Evolutionary conservation across 1,284 basidiomycete genomes (phyloP), one percentile per base, ranked within the genome.

Genomic region (Chalciporus piperatoides): DNA sequence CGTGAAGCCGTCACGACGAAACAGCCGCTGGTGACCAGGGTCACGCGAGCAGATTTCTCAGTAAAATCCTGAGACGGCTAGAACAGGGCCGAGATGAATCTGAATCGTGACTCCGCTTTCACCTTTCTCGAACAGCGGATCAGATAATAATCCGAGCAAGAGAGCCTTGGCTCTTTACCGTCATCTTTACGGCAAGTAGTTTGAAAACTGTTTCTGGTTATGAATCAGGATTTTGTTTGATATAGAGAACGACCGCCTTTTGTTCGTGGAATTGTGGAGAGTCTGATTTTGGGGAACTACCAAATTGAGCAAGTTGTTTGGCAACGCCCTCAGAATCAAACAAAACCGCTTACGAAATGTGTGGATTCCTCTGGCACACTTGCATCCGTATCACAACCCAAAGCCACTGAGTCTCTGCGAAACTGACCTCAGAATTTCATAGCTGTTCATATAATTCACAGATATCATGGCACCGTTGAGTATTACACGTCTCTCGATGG

Each of bases 401-500:
- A 23, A 35, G 14, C 47, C 48, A 49, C 21, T 11, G 35, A 23
- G 23, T 19, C n/a, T 7, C 42, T 6, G 7, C 6, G 15, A 37
- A 23, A 38, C 43, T 44, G 15, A 50, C 27, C 15, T 33, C 41
- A 30, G 37, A 5, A 9, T 17, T 25, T 28, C 21, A 48, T 43
- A 38, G 27, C 39, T 21, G 3, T 21, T 15, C 35, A 41, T 25
- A 24, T 17, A 3, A 19, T 37, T 23, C 23, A 40, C 6, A 14
- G 10, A 23, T 14, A 44, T 17, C 41, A 69, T 65, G 63, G 53
- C 60, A 39, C 41, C 63, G 64, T 64, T 64, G 65, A 68, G 63
- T 68, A 25, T 51, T 12, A 37, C 47, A 41, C 23, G 21, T 51
- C 46, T 51, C 44, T 1, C n/a, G 37, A 35, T 25, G 42, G 30